Evolutionary conservation across 176 grass and related monocot species (phyloP), one percentile per base, ranked within the genome.

Genomic region (sorghum (Sorghum bicolor)): DNA sequence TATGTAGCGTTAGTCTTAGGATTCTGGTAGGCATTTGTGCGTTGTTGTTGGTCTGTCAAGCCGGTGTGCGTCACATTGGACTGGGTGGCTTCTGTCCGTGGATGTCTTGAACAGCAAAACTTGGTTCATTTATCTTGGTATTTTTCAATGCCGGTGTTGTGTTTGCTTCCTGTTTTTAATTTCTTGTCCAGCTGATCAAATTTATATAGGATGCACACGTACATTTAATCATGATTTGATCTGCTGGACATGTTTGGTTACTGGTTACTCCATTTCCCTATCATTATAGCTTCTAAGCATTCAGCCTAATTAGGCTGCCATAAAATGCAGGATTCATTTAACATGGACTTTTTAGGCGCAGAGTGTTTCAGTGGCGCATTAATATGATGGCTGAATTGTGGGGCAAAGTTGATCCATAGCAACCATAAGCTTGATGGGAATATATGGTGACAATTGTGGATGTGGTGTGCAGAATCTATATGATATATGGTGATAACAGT

Each of bases 1-100:
- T 80, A 83, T 82, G 61, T 86, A 87, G 80, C 7, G 75, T 90
- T 68, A 82, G 78, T 86, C 55, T 71, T 86, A 91, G 76, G 80
- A 87, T 66, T 71, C 25, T 45, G 72, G 66, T 91, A 84, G 87
- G 73, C 57, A 77, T 74, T 32, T 87, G 57, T 86, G 67, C 40
- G 81, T 52, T 81, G n/a, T n/a, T n/a, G 75, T 87, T 44, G 29
- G 86, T 76, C 36, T 82, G 44, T 70, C 63, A 75, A 80, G 82
- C 74, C 28, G 33, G 29, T 62, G 55, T 72, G 78, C 25, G 38
- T 91, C 78, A 43, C 61, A 79, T 82, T 84, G 67, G 32, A 70
- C 39, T 25, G 13, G 44, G 55, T 90, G 78, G 65, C 63, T 85
- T 75, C 15, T 86, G 69, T 41, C 39, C 65, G 34, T 70, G 44